Evolutionary conservation across 768 basidiomycete genomes (phyloP), one percentile per base, ranked within the genome.

Genomic region (Favolaschia claudopus): DNA sequence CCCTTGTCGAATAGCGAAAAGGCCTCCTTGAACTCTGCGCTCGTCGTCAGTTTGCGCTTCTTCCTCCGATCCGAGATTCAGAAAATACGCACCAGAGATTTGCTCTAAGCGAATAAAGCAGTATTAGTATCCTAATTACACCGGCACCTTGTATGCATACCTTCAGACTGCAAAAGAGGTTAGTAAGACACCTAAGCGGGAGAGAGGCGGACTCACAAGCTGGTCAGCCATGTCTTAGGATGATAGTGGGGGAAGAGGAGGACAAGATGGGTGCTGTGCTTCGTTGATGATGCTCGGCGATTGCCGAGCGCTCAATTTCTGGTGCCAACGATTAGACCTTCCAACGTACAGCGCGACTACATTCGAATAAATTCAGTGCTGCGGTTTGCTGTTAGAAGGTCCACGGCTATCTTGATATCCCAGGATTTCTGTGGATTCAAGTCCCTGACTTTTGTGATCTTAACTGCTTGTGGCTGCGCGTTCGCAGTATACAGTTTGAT

Each of bases 1-100:
- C 67, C 67, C 54, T 66, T 69, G 60, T 69, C 67, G 55, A 69
- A 69, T 10, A 69, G 67, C 24, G 65, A 66, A 56, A 69, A 69
- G 22, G 67, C 67, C 55, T 69, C 67, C 54, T 69, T 69, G 65
- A 69, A 69, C 32, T 69, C 67, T 69, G 49, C 19, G 52, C 36
- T 9, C 8, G 17, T 9, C 7, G 37, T 66, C 13, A 64, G 62
- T 5, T 7, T 17, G 7, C 9, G 20, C 5, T 17, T 19, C 8
- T 20, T 27, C 13, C 24, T 52, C 5, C 22, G 37, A 12, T 28
- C 14, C 10, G 20, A 43, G 24, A 46, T 14, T 10, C 36, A 36
- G 22, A 32, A 24, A 28, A 12, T 15, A 48, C 66, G 20, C 60
- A 66, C 67, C 67, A 19, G 67, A 68, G 27, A 68, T 68, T 62